Evolutionary conservation across 1,284 basidiomycete genomes (phyloP).

Genomic region (Apiotrichum sp.): DNA sequence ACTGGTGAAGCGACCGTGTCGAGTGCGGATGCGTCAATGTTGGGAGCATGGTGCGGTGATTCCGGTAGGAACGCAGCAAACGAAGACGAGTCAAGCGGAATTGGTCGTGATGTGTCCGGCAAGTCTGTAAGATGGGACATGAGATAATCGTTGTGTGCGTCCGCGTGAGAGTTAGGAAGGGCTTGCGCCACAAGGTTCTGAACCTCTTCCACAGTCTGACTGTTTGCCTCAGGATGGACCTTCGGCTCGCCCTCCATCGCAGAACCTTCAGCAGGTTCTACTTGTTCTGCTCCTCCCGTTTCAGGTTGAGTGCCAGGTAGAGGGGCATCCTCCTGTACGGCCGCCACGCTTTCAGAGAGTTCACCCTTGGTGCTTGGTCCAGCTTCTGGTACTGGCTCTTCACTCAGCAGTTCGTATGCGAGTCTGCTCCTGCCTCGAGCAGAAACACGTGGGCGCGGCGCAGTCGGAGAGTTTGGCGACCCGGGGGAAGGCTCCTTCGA

Average conservation of each 20-base stretch:
- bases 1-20: background rate
- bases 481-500: background rate
- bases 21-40: background rate
- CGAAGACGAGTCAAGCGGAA: conserved; percentile 21
- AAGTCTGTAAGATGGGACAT: conserved; percentile 24
- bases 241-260: background rate
- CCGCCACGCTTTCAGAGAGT: no score
- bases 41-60: conserved; percentile 3
- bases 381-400: no score
- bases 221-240: background rate
- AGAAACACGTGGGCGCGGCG: background rate
- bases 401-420: conserved; percentile 9
- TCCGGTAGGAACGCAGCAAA: conserved; percentile 31
- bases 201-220: background rate
- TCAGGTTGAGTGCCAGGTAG: no score
- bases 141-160: conserved; percentile 26
- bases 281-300: no score
- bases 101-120: conserved; percentile 2
- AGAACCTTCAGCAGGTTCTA: background rate
- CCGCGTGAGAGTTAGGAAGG: conserved; percentile 7
- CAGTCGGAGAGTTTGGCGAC: conserved; percentile 1
- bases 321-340: no score
- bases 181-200: background rate
- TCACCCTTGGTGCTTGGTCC: background rate
- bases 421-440: conserved; percentile 11